Evolutionary conservation across 1,284 basidiomycete genomes (phyloP).

Genomic region (Singerocomus inundabilis): DNA sequence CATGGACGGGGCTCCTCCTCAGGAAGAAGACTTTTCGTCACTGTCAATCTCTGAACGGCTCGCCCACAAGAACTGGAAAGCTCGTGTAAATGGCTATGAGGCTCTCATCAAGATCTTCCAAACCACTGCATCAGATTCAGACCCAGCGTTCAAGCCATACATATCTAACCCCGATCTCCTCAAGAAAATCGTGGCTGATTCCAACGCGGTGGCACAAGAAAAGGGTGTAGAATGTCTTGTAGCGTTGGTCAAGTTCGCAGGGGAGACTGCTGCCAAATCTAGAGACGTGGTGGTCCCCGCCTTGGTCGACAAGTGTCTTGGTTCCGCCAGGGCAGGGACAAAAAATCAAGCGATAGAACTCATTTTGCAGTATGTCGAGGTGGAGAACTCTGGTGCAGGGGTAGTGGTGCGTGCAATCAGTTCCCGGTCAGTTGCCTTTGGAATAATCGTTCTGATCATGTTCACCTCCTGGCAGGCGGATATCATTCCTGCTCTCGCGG

Average conservation of each 20-base stretch:
- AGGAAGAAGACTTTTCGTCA: slow-evolving; percentile 90
- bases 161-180: slow-evolving; percentile 74
- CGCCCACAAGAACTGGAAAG: slow-evolving; percentile 98
- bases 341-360: slow-evolving; percentile 88
- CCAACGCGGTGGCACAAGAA: slow-evolving; percentile 98
- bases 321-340: slow-evolving; percentile 89
- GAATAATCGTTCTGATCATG: slow-evolving; percentile 22
- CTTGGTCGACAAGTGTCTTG: slow-evolving; percentile 94
- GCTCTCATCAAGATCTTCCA: slow-evolving; percentile 84
- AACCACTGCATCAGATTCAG: slow-evolving; percentile 86
- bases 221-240: slow-evolving; percentile 90
- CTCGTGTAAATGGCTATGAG: slow-evolving; percentile 91
- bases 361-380: slow-evolving; percentile 87
- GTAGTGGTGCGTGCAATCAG: slow-evolving; percentile 72
- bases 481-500: slow-evolving; percentile 79
- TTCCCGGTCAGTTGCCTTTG: slow-evolving; percentile 19
- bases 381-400: slow-evolving; percentile 86
- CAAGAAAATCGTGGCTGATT: slow-evolving; percentile 86
- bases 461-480: slow-evolving; percentile 58
- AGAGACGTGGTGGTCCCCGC: slow-evolving; percentile 83
- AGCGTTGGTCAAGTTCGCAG: slow-evolving; percentile 87
- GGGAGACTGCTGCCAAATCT: slow-evolving; percentile 81
- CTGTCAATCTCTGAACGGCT: slow-evolving; percentile 84
- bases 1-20: slow-evolving; percentile 89
- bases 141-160: slow-evolving; percentile 93